phyloP scores from a whole-genome alignment of 176 grass and related monocot genomes.

The Typha latifolia region DNA sequence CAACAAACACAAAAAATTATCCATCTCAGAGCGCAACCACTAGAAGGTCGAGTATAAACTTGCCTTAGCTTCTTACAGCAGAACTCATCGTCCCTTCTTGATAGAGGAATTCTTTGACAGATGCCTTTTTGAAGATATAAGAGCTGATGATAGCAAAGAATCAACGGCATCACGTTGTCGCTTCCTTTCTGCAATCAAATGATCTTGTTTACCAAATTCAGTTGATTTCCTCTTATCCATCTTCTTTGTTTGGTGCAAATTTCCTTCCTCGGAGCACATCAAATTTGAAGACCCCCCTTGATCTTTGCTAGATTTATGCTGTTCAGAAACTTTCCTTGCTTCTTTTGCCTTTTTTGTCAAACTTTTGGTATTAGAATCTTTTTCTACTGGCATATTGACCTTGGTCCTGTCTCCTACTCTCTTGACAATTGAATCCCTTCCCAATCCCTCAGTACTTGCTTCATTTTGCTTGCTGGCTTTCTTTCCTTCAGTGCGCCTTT shows the following conservation, averaged over 20 bases:
- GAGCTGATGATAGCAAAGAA: slow-evolving; percentile 54
- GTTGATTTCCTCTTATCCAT: slow-evolving; percentile 27
- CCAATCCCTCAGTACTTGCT: slow-evolving; percentile 18
- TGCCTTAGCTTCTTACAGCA: slow-evolving; percentile 24
- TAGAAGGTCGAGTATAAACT: slow-evolving; percentile 15
- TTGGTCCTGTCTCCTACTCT: slow-evolving; percentile 18
- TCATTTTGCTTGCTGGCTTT: slow-evolving; percentile 15
- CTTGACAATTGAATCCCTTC: slow-evolving; percentile 11
- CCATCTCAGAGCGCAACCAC: neutral
- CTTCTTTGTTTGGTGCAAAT: slow-evolving; percentile 12
- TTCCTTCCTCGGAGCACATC: slow-evolving; percentile 11
- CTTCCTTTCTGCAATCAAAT: slow-evolving; percentile 59
- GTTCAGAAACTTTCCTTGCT: slow-evolving; percentile 37
- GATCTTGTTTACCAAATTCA: slow-evolving; percentile 22
- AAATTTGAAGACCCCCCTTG: slow-evolving; percentile 4
- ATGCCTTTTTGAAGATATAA: slow-evolving; percentile 70
- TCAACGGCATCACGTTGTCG: slow-evolving; percentile 60
- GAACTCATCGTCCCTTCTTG: slow-evolving; percentile 33
- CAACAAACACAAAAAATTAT: neutral
- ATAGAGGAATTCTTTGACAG: slow-evolving; percentile 17
- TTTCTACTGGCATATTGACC: slow-evolving; percentile 9
- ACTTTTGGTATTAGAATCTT: slow-evolving; percentile 30
- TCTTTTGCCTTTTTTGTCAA: slow-evolving; percentile 24
- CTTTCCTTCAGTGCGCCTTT: slow-evolving; percentile 17
- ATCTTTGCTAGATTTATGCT: slow-evolving; percentile 22